Percentiles rank a stretch among this genome's conserved stretches.
These are phyloP conservation scores for Millerozyma acaciae DNA, from an alignment of 805 yeast species.

Conservation along the genomic window DNA sequence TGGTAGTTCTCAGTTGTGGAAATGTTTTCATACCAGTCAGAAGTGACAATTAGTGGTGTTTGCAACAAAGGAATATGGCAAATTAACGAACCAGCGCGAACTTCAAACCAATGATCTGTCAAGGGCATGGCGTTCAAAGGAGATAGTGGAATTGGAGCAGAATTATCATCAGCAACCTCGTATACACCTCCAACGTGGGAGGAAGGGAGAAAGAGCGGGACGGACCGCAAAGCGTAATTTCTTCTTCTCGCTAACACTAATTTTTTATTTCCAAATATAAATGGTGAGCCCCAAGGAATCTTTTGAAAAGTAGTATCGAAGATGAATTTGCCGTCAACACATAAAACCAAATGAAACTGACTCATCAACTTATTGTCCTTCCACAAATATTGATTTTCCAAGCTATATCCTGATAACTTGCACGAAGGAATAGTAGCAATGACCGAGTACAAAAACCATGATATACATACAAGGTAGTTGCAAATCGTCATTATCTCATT, in stretches of 20 bases:
- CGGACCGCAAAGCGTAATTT: conserved; percentile 15
- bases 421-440: too few relatives aligned
- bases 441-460: too few relatives aligned
- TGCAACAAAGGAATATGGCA: conserved; percentile 27
- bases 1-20: conserved; percentile 17
- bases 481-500: too few relatives aligned
- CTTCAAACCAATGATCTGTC: conserved; percentile 25
- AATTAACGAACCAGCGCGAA: conserved; percentile 13
- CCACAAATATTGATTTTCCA: conserved; percentile 21
- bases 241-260: conserved; percentile 19
- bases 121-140: conserved; percentile 27
- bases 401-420: conserved; percentile 20
- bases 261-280: conserved; percentile 9
- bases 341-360: conserved; percentile 23
- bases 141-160: conserved; percentile 7
- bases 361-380: conserved; percentile 4
- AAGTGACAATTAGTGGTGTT: conserved; percentile 24
- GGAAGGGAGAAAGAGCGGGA: conserved; percentile 25
- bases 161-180: not conserved
- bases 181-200: conserved; percentile 23
- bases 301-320: conserved; percentile 13
- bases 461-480: too few relatives aligned
- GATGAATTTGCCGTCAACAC: conserved; percentile 26
- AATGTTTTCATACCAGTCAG: conserved; percentile 18
- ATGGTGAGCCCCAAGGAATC: conserved; percentile 23